phyloP scores from a whole-genome alignment of 2,329 filamentous ascomycete species.

The Scopulariopsis brevicaulis region DNA sequence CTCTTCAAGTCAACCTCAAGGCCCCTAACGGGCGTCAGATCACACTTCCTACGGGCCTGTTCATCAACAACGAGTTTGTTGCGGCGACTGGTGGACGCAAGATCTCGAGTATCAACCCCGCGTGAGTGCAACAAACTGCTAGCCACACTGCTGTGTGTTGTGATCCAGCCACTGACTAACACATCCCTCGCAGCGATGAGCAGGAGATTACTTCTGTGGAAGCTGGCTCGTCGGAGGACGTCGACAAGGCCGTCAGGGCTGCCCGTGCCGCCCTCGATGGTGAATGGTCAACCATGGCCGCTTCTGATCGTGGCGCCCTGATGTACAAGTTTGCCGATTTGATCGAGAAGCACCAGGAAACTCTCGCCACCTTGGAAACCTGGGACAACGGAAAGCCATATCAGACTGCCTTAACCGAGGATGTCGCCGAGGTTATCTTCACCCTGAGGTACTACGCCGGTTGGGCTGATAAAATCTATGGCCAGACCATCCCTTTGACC shows the following conservation, averaged over 20 bases:
- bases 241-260: background rate
- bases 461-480: constrained; percentile 25
- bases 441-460: constrained; percentile 28
- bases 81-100: no score
- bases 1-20: no score
- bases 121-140: no score
- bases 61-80: no score
- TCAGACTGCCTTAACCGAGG: constrained; percentile 22
- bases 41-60: no score
- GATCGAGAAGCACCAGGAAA: constrained; percentile 23
- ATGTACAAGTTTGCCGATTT: constrained; percentile 26
- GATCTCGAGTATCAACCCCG: no score
- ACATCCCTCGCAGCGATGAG: no score
- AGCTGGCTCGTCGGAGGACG: background rate
- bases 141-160: no score
- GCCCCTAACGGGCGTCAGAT: no score
- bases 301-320: background rate
- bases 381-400: constrained; percentile 32
- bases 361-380: constrained; percentile 32
- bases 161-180: no score
- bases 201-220: no score
- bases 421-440: constrained; percentile 20
- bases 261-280: background rate
- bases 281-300: background rate
- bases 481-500: constrained; percentile 32